A percentile compares a stretch with the other conserved stretches of the same genome.
Evolutionary conservation across 2,329 filamentous ascomycete genomes (phyloP).

Genomic region (Fusarium praegraminearum): DNA sequence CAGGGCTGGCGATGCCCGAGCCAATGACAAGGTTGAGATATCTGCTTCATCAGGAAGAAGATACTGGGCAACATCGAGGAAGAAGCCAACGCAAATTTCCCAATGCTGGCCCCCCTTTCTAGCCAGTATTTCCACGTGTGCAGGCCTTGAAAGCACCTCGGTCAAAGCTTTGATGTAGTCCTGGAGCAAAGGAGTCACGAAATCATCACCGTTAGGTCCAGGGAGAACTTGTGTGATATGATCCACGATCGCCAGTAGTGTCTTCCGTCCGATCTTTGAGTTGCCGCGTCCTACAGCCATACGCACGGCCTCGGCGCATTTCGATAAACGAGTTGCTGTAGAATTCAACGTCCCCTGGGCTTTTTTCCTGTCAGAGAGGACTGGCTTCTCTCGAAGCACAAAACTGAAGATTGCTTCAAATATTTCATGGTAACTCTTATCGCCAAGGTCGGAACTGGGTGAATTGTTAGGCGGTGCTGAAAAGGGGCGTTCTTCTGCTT

Average conservation of each 20-base stretch:
- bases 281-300: slow-evolving; percentile 77
- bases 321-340: slow-evolving; percentile 69
- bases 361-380: slow-evolving; percentile 68
- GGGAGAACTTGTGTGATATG: slow-evolving; percentile 84
- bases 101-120: slow-evolving; percentile 69
- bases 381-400: slow-evolving; percentile 74
- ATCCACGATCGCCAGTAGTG: slow-evolving; percentile 80
- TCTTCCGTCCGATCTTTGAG: slow-evolving; percentile 77
- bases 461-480: slow-evolving; percentile 20
- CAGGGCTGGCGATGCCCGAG: slow-evolving; percentile 61
- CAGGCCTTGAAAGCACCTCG: slow-evolving; percentile 75
- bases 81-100: slow-evolving; percentile 77
- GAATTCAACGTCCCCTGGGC: slow-evolving; percentile 59
- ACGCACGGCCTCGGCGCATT: slow-evolving; percentile 78
- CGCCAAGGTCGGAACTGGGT: slow-evolving; percentile 65
- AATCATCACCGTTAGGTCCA: slow-evolving; percentile 68
- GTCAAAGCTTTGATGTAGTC: slow-evolving; percentile 84
- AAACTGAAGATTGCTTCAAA: slow-evolving; percentile 84
- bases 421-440: slow-evolving; percentile 84
- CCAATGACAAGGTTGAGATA: slow-evolving; percentile 49
- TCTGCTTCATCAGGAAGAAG: slow-evolving; percentile 58
- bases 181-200: slow-evolving; percentile 76
- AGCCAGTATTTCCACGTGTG: slow-evolving; percentile 84
- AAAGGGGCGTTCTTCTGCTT: slow-evolving; percentile 23
- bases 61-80: slow-evolving; percentile 70